phyloP scores from a whole-genome alignment of 2,329 filamentous ascomycete genomes.

The Epicoccum nigrum region DNA sequence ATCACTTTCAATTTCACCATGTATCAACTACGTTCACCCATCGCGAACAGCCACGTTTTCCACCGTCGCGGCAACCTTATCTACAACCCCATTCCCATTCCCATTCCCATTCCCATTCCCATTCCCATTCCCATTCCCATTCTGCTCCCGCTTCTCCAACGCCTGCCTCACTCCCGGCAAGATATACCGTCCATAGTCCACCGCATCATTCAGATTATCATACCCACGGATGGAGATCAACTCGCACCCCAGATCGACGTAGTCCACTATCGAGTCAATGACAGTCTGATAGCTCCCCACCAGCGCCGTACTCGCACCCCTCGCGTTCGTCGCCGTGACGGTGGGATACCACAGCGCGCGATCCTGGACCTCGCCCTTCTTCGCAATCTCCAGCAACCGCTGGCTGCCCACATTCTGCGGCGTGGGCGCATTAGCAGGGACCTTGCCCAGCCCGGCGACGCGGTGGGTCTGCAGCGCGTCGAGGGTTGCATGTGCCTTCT shows the following conservation, averaged over 20 bases:
- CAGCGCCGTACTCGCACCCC: constrained; percentile 19
- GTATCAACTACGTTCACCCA: too few species aligned
- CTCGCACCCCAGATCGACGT: constrained; percentile 22
- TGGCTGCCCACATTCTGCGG: constrained; percentile 21
- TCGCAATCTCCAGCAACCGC: constrained; percentile 21
- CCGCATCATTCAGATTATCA: constrained; percentile 23
- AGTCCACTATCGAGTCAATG: constrained; percentile 21
- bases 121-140: constrained; percentile 11
- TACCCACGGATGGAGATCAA: constrained; percentile 24
- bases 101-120: constrained; percentile 9
- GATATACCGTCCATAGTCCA: constrained; percentile 23
- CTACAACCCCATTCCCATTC: constrained; percentile 6
- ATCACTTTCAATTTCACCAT: too few species aligned
- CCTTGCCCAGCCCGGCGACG: constrained; percentile 8
- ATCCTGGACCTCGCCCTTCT: constrained; percentile 22
- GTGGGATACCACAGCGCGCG: constrained; percentile 23
- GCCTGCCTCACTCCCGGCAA: constrained; percentile 18
- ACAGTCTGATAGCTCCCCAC: constrained; percentile 23
- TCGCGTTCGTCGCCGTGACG: constrained; percentile 20
- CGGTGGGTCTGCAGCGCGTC: constrained; percentile 57
- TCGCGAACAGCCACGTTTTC: constrained; percentile 17
- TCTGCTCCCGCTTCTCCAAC: constrained; percentile 14
- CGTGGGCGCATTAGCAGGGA: constrained; percentile 6
- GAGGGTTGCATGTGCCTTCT: constrained; percentile 63
- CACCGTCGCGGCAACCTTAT: constrained; percentile 22